Base-by-base conservation (phyloP, 2,329 filamentous ascomycete species). In the Venturia oleaginea region DNA sequence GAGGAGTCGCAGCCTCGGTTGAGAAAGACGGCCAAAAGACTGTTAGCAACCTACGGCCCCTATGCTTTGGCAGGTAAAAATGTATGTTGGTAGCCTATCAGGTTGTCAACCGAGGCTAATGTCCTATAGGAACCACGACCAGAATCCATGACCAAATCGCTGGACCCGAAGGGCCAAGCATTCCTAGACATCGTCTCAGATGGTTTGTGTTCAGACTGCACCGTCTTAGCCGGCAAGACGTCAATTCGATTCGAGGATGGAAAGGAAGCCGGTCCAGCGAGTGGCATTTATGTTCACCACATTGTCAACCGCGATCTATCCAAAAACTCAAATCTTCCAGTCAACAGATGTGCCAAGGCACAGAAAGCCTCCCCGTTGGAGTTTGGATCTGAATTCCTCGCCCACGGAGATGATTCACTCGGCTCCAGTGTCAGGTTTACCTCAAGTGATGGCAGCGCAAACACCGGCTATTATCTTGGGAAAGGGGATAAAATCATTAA, bases 251-350 rank as follows among this genome's bases (percentile, higher is more conserved):
- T 55, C 27, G 43, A 34, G 34, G 27, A 63, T 59, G 61, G 61
- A 3, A 55, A 27, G 32, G 34, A 40, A 7, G 61, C 61, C 7
- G 48, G 48, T 4, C 27, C 48, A 42, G 11, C 61, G 7, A 4
- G 38, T 15, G 61, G 61, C 3, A 27, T 63, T 10, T 57, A 63
- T 10, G n/a, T 63, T 24, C 61, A 63, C 46, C 61, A 63, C 61
- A 40, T 63, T 19, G 17, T 63, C 32, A 37, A 4, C 4, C 4
- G n/a, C 61, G 46, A 57, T 22, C 2, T 62, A 11, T 8, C 17
- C 22, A 62, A 62, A 48, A 10, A 2, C 17, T 2, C 17, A 38
- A 22, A n/a, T 15, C 11, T 22, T 10, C 57, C 38, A 4, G 34
- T 38, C 32, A n/a, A 22, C 27, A 40, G 4, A 37, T 42, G 32